Conservation (phyloP, 768 basidiomycete genomes). For the Austroboletus festivus region DNA sequence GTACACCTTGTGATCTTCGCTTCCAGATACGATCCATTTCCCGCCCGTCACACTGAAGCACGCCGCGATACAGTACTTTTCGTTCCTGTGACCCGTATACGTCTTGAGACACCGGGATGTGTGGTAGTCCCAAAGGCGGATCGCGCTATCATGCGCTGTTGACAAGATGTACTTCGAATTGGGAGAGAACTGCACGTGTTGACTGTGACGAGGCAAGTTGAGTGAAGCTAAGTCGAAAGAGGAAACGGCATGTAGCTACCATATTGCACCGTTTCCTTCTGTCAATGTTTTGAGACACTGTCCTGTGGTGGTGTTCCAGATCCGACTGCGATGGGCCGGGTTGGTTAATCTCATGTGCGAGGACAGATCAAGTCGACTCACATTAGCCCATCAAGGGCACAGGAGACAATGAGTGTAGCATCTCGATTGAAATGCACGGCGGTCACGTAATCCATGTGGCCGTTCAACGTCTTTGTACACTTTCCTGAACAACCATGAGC, state of each 20-base stretch:
- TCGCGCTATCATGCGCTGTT: constrained; percentile 88
- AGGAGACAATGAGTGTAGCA: constrained; percentile 87
- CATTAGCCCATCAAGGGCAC: constrained; percentile 92
- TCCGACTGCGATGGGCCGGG: constrained; percentile 56
- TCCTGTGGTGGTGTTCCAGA: constrained; percentile 91
- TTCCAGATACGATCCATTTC: constrained; percentile 89
- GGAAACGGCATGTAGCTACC: constrained; percentile 42
- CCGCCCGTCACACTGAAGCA: constrained; percentile 84
- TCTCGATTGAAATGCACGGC: constrained; percentile 94
- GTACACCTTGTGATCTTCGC: constrained; percentile 86
- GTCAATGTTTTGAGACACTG: constrained; percentile 96
- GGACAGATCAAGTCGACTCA: constrained; percentile 38
- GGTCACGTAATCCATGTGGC: constrained; percentile 92
- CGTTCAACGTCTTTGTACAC: constrained; percentile 82
- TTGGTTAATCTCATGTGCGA: background rate
- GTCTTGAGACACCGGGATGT: constrained; percentile 89
- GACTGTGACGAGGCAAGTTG: constrained; percentile 41
- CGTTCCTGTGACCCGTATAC: constrained; percentile 78
- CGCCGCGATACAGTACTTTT: constrained; percentile 80
- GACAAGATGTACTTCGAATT: constrained; percentile 94
- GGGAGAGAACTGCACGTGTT: constrained; percentile 92
- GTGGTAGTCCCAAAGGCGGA: constrained; percentile 95
- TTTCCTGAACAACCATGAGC: too few relatives aligned
- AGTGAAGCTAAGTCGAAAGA: background rate
- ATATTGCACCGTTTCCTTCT: constrained; percentile 83